These are phyloP conservation scores for Lipomyces orientalis DNA, from an alignment of 805 yeast genomes.

Conservation along the genomic window DNA sequence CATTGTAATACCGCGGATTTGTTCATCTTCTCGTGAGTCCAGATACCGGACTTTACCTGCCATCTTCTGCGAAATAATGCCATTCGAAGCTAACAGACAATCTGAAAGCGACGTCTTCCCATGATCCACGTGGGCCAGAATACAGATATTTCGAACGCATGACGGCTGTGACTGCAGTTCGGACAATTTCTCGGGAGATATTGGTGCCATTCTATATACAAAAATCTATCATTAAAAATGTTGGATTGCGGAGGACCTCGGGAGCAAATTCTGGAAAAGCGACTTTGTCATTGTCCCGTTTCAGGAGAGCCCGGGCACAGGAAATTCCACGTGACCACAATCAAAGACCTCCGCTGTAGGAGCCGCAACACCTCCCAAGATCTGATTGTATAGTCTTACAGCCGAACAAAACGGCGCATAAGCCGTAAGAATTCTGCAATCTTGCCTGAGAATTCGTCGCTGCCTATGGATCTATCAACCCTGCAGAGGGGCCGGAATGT, in stretches of 20 bases:
- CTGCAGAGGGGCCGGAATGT: not conserved
- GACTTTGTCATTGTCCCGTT: too few species aligned
- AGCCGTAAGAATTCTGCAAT: not conserved
- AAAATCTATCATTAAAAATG: not conserved
- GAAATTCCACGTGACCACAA: not conserved
- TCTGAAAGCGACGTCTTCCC: slow-evolving; percentile 97
- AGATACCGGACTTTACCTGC: slow-evolving; percentile 94
- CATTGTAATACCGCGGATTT: slow-evolving; percentile 95
- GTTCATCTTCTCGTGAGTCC: slow-evolving; percentile 96
- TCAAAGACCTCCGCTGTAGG: not conserved
- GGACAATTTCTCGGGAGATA: slow-evolving; percentile 67
- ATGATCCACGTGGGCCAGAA: slow-evolving; percentile 97
- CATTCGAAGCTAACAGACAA: slow-evolving; percentile 90
- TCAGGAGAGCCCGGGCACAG: too few species aligned
- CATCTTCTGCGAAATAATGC: slow-evolving; percentile 90
- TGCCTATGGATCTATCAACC: not conserved
- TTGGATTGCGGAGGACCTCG: too few species aligned
- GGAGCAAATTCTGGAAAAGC: too few species aligned
- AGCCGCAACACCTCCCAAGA: not conserved
- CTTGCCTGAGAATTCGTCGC: not conserved
- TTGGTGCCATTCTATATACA: slow-evolving; percentile 32
- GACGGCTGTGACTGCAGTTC: slow-evolving; percentile 71
- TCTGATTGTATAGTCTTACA: not conserved
- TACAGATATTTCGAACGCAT: slow-evolving; percentile 85
- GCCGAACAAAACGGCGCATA: not conserved